Conservation (phyloP, 768 basidiomycete genomes). For the Suillus hirtellus region DNA sequence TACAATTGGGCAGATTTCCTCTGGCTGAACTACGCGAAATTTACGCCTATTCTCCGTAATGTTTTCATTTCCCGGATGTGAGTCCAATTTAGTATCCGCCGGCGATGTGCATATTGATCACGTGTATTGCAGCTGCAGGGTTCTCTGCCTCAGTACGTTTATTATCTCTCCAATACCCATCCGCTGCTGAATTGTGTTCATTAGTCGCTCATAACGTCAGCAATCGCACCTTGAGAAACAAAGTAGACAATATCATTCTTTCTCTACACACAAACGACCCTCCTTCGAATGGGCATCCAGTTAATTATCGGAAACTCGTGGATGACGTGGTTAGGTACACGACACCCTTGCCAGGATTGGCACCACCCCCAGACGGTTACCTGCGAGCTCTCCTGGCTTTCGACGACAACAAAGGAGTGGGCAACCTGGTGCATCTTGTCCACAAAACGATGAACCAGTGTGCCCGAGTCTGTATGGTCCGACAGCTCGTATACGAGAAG, state of each 20-base stretch:
- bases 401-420: conserved; percentile 16
- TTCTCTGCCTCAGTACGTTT: conserved; percentile 48
- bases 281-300: conserved; percentile 1
- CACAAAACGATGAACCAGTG: conserved; percentile 13
- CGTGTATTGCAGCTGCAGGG: conserved; percentile 40
- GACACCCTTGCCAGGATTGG: neutral
- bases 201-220: conserved; percentile 38
- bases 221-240: neutral
- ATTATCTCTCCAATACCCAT: neutral
- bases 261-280: conserved; percentile 8
- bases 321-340: conserved; percentile 8
- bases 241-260: conserved; percentile 15
- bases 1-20: neutral
- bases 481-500: conserved; percentile 31
- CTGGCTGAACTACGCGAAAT: conserved; percentile 13
- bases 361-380: conserved; percentile 9
- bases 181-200: neutral
- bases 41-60: conserved; percentile 28
- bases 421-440: conserved; percentile 28
- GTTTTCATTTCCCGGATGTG: conserved; percentile 53
- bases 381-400: conserved; percentile 19
- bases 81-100: conserved; percentile 18
- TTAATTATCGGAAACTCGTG: conserved; percentile 16
- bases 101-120: conserved; percentile 2
- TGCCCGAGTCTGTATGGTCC: conserved; percentile 15